Evolutionary conservation across 1,139 yeast species (phyloP).

Genomic region (Zygosaccharomyces pseudobailii): DNA sequence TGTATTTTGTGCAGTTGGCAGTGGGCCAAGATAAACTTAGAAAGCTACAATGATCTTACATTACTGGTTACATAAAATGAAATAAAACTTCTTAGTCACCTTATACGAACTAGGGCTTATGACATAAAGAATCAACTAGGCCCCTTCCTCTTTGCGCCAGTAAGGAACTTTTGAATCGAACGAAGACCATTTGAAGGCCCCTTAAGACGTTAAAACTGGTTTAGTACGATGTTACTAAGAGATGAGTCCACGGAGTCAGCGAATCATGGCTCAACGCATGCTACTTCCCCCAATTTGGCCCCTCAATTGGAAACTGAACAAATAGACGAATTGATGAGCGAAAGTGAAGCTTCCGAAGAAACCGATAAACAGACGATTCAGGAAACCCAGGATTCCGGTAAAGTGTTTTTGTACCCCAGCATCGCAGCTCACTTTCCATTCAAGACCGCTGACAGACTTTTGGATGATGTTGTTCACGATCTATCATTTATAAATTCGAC

Average conservation of each 20-base stretch:
- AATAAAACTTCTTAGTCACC: background rate
- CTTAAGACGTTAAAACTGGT: background rate
- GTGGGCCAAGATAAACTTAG: no score
- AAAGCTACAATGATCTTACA: background rate
- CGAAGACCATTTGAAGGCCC: background rate
- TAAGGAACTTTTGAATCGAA: background rate
- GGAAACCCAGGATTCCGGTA: constrained; percentile 26
- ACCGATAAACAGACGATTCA: background rate
- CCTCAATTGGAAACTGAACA: constrained; percentile 1
- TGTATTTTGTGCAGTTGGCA: no score
- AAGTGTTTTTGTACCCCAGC: constrained; percentile 24
- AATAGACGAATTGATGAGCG: constrained; percentile 1
- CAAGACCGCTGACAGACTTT: constrained; percentile 60
- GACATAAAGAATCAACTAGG: background rate
- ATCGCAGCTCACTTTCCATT: constrained; percentile 36
- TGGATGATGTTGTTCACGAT: constrained; percentile 53
- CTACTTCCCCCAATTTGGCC: background rate
- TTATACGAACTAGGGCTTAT: background rate
- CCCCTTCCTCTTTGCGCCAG: background rate
- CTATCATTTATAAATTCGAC: constrained; percentile 19
- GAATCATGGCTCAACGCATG: background rate
- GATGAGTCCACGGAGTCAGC: background rate
- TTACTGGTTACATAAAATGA: background rate
- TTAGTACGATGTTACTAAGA: background rate
- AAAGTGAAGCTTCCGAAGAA: background rate